A percentile compares a stretch with the other conserved stretches of the same genome.
These are phyloP conservation scores for Naegleria gruberi DNA, from an alignment of 208 protist genomes.

Conservation along the genomic window DNA sequence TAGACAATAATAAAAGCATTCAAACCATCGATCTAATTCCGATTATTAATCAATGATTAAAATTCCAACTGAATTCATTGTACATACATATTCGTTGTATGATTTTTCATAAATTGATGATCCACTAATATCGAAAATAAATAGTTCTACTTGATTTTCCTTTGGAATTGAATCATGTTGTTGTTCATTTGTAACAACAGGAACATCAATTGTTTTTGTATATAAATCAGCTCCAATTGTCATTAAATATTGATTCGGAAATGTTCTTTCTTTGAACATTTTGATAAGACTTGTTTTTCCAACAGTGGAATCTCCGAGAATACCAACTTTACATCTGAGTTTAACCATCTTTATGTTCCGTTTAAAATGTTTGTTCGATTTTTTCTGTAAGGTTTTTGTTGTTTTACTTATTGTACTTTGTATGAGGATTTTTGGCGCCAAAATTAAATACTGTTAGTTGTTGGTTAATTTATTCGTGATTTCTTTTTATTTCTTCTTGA, in stretches of 20 bases:
- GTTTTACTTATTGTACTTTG: too few relatives aligned
- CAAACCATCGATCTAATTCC: not conserved
- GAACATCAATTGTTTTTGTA: not conserved
- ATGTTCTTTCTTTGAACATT: not conserved
- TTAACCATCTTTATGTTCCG: not conserved
- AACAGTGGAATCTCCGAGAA: not conserved
- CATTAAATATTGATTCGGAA: slow-evolving; percentile 4
- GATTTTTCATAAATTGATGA: not conserved
- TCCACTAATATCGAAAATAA: slow-evolving; percentile 11
- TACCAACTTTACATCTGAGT: not conserved
- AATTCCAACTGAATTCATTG: too few relatives aligned
- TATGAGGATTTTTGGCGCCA: too few relatives aligned
- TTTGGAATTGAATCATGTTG: not conserved
- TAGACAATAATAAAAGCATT: slow-evolving; percentile 18
- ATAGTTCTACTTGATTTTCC: not conserved
- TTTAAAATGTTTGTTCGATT: too few relatives aligned
- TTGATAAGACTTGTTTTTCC: not conserved
- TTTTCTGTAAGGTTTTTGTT: too few relatives aligned
- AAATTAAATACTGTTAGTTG: too few relatives aligned
- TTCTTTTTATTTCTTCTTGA: not conserved
- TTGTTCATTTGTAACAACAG: not conserved
- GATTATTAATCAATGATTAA: not conserved
- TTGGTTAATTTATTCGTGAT: too few relatives aligned
- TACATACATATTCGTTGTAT: not conserved
- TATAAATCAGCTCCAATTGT: not conserved